Evolutionary conservation across 768 basidiomycete species (phyloP), one percentile per base, ranked within the genome.

Genomic region (Suillus americanus): DNA sequence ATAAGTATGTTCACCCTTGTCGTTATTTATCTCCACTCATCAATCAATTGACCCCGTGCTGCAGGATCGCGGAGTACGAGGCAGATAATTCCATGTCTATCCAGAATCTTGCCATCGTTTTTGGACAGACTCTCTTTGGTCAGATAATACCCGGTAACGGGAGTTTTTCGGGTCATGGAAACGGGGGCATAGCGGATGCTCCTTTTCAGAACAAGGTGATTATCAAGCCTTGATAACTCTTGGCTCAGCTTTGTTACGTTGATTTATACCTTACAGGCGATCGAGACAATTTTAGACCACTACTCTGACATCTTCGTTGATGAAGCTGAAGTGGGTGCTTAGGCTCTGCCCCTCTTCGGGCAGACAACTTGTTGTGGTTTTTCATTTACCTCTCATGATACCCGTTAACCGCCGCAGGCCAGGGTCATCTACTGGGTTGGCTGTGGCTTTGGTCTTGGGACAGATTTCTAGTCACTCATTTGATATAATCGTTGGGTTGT

Each of bases 241-340:
- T 48, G 3, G 16, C 16, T 41, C 1, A 45, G 40, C 13, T 62
- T 25, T 20, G 28, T 8, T 5, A 5, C 12, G 23, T 35, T 77
- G 41, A 71, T 46, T 48, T 50, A 55, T 41, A 43, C 18, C 28
- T 28, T 41, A 61, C 71, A 97, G 94, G 95, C 95, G 37, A 87
- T 99, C 68, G 96, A 98, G 77, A 98, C 95, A 6, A 97, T 99
- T 71, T 81, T 99, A 69, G 88, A 90, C 71, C 95, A 96, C 74
- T 99, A 95, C 78, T 87, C 86, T 64, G 96, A 97, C 80, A 99
- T 99, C 72, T 99, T 99, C 77, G 91, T 98, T 67, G 96, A 97
- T 70, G 96, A 95, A 74, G 78, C 82, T 67, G 91, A 91, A 60
- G 81, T 68, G 70, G 74, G 61, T 50, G 30, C 70, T 61, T 77